A percentile compares a stretch with the other conserved stretches of the same genome.
phyloP scores from a whole-genome alignment of 1,284 basidiomycete genomes.

The Exsudoporus floridanus region DNA sequence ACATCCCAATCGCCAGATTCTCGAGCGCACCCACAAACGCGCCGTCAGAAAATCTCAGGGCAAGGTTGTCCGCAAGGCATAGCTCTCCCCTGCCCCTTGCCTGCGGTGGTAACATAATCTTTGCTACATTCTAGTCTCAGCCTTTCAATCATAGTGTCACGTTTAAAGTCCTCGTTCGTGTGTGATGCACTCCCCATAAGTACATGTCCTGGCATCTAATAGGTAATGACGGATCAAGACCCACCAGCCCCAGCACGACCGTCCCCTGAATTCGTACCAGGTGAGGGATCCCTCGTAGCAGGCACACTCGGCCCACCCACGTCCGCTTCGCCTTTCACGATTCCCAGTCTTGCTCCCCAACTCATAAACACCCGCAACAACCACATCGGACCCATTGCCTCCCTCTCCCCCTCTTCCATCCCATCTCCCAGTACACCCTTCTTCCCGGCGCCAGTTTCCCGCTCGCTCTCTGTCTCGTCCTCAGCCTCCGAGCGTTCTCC shows the following conservation, averaged over 20 bases:
- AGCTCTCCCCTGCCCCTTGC: not conserved
- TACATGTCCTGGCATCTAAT: not conserved
- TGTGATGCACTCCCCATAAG: conserved; percentile 14
- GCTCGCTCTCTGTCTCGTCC: conserved; percentile 40
- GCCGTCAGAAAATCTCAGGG: conserved; percentile 66
- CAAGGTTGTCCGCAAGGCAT: conserved; percentile 46
- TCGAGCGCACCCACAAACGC: conserved; percentile 77
- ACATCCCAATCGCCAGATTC: conserved; percentile 40
- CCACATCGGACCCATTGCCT: conserved; percentile 70
- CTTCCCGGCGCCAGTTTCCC: conserved; percentile 20
- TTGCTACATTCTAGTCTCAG: conserved; percentile 3
- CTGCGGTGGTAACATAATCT: not conserved
- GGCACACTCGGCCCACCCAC: conserved; percentile 20
- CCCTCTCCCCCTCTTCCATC: conserved; percentile 52
- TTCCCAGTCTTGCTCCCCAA: conserved; percentile 55
- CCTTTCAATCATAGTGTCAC: conserved; percentile 13
- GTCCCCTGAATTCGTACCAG: conserved; percentile 10
- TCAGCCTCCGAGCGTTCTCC: conserved; percentile 28
- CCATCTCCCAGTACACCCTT: conserved; percentile 23
- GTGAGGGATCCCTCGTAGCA: conserved; percentile 27
- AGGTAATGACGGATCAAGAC: conserved; percentile 13
- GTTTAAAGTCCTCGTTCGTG: conserved; percentile 7
- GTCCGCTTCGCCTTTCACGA: conserved; percentile 26
- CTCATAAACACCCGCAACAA: conserved; percentile 69
- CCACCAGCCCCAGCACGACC: conserved; percentile 3